phyloP scores from a whole-genome alignment of 1,284 basidiomycete species.

The Papiliotrema nemorosa region DNA sequence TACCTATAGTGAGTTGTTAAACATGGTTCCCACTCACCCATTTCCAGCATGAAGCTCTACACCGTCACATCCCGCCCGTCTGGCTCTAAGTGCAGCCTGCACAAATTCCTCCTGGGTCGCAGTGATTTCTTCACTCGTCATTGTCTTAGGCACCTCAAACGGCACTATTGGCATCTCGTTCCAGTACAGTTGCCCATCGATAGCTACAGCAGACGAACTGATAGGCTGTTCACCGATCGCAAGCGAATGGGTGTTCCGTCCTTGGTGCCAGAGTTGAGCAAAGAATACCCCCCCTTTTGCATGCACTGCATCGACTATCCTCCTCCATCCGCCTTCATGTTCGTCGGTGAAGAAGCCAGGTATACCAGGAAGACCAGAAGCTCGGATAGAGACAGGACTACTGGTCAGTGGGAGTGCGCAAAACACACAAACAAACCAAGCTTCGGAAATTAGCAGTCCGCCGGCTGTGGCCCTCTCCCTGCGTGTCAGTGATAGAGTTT shows the following conservation, averaged over 20 bases:
- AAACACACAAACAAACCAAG: conserved; percentile 9
- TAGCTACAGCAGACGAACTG: conserved; percentile 17
- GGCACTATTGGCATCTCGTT: conserved; percentile 9
- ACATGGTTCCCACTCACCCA: conserved; percentile 11
- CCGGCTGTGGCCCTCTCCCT: conserved; percentile 19
- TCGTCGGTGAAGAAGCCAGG: conserved; percentile 22
- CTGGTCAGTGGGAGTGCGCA: not conserved
- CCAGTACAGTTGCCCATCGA: conserved; percentile 15
- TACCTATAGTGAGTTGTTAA: not conserved
- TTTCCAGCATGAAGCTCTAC: conserved; percentile 36
- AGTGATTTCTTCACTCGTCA: conserved; percentile 25
- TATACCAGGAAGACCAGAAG: conserved; percentile 19
- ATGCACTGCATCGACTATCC: conserved; percentile 27
- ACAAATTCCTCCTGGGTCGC: conserved; percentile 23
- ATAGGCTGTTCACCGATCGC: conserved; percentile 15
- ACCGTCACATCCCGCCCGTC: conserved; percentile 38
- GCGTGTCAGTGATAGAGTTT: not conserved
- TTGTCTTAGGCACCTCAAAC: conserved; percentile 26
- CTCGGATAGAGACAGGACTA: conserved; percentile 17
- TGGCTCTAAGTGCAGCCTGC: conserved; percentile 18
- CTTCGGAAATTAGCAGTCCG: conserved; percentile 26
- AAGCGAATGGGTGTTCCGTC: conserved; percentile 21
- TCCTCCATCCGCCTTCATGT: conserved; percentile 27
- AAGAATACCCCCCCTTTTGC: conserved; percentile 25
- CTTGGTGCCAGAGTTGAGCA: conserved; percentile 22